These are phyloP conservation scores for Boletus reticulatus DNA, from an alignment of 768 basidiomycete genomes.

Conservation along the genomic window DNA sequence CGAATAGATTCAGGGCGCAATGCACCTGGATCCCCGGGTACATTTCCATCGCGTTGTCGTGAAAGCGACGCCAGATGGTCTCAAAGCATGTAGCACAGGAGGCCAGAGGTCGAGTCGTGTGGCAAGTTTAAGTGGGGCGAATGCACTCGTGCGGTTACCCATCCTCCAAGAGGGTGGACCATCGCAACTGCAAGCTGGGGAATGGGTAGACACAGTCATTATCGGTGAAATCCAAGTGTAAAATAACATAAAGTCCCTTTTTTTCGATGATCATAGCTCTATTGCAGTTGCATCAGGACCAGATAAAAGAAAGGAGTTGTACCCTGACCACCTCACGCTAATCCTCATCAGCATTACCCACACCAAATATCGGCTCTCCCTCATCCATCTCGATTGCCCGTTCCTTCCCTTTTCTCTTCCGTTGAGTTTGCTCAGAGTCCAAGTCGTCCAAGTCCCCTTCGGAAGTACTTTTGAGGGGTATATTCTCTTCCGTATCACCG, in stretches of 20 bases:
- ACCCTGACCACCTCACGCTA: conserved; percentile 19
- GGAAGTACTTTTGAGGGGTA: conserved; percentile 54
- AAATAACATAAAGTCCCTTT: background rate
- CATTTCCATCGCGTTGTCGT: conserved; percentile 84
- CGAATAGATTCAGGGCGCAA: conserved; percentile 52
- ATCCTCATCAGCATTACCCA: conserved; percentile 52
- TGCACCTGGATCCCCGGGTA: conserved; percentile 69
- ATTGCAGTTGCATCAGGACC: too few relatives aligned
- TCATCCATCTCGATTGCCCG: conserved; percentile 34
- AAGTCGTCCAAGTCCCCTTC: conserved; percentile 40
- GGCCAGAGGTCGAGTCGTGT: conserved; percentile 84
- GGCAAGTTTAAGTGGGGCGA: conserved; percentile 77
- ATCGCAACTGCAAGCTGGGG: conserved; percentile 49
- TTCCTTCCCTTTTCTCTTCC: conserved; percentile 48
- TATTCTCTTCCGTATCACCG: conserved; percentile 55
- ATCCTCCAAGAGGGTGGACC: conserved; percentile 33
- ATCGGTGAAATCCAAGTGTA: conserved; percentile 60
- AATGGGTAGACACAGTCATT: conserved; percentile 55
- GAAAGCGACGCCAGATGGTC: conserved; percentile 37
- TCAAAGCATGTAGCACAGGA: conserved; percentile 77
- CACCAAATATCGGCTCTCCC: conserved; percentile 51
- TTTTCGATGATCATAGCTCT: background rate
- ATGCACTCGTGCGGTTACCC: conserved; percentile 74
- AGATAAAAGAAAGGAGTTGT: background rate
- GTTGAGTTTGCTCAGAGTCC: conserved; percentile 37